These are phyloP conservation scores for Ophiosphaerella narmari DNA, from an alignment of 2,329 filamentous ascomycete species.

Conservation along the genomic window DNA sequence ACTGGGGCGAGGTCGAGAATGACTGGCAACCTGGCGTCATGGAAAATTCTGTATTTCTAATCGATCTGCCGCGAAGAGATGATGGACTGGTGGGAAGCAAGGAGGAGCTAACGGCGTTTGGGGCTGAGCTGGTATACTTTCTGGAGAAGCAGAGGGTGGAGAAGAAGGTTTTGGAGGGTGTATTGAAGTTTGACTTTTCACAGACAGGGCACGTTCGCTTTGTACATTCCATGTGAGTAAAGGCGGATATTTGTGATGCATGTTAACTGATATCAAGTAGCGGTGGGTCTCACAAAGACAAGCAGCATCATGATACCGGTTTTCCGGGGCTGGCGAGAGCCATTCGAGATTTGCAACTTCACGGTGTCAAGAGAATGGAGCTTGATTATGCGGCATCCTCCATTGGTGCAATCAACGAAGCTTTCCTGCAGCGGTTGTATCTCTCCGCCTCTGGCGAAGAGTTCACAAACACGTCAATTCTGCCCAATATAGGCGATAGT, in stretches of 20 bases:
- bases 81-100: slow-evolving; percentile 27
- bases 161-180: slow-evolving; percentile 66
- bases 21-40: slow-evolving; percentile 42
- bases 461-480: slow-evolving; percentile 3
- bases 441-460: slow-evolving; percentile 57
- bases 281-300: slow-evolving; percentile 39
- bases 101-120: slow-evolving; percentile 61
- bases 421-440: slow-evolving; percentile 66
- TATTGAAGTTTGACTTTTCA: slow-evolving; percentile 81
- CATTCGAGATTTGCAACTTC: slow-evolving; percentile 50
- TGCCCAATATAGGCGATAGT: slow-evolving; percentile 13
- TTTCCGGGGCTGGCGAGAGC: slow-evolving; percentile 74
- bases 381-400: slow-evolving; percentile 83
- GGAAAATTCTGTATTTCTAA: slow-evolving; percentile 74
- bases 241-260: not conserved
- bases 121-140: slow-evolving; percentile 72
- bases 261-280: slow-evolving; percentile 17
- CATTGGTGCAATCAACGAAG: slow-evolving; percentile 73
- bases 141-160: slow-evolving; percentile 69
- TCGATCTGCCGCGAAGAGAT: slow-evolving; percentile 75
- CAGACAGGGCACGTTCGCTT: slow-evolving; percentile 75
- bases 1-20: slow-evolving; percentile 82
- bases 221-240: slow-evolving; percentile 79
- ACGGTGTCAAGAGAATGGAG: slow-evolving; percentile 56
- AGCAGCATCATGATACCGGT: slow-evolving; percentile 61